Percentiles rank a stretch among this genome's conserved stretches.
Evolutionary conservation across 345 rosid genomes (phyloP).

Genomic region (Hibiscus trionum): DNA sequence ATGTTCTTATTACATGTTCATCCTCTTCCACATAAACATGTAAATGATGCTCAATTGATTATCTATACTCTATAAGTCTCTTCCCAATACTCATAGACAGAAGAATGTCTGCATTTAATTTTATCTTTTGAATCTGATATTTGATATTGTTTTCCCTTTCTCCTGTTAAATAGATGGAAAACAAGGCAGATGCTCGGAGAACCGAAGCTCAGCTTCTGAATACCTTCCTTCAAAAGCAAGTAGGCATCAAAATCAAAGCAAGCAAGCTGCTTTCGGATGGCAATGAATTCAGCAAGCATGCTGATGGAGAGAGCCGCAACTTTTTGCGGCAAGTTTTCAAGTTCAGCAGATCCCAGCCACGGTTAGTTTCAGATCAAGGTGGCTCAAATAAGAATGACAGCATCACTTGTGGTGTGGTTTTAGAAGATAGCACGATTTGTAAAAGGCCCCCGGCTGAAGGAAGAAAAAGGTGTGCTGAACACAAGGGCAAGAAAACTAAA

Average conservation of each 20-base stretch:
- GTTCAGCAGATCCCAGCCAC: slow-evolving; percentile 46
- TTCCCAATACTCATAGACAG: not conserved
- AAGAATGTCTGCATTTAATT: not conserved
- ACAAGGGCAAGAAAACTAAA: slow-evolving; percentile 17
- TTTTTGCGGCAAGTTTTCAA: slow-evolving; percentile 38
- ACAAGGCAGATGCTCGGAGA: slow-evolving; percentile 51
- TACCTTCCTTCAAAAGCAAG: slow-evolving; percentile 35
- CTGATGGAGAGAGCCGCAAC: slow-evolving; percentile 27
- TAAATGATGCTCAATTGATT: too few species aligned
- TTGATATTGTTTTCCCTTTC: not conserved
- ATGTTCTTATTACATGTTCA: slow-evolving; percentile 4
- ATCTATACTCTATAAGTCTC: not conserved
- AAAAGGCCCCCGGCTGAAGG: slow-evolving; percentile 3
- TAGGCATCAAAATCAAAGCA: slow-evolving; percentile 55
- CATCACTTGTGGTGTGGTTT: slow-evolving; percentile 17
- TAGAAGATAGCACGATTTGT: slow-evolving; percentile 10
- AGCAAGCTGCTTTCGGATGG: slow-evolving; percentile 25
- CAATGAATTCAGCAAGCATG: slow-evolving; percentile 11
- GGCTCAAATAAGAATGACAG: slow-evolving; percentile 1
- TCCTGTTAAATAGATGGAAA: slow-evolving; percentile 39
- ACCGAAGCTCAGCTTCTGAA: slow-evolving; percentile 49
- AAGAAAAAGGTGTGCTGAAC: slow-evolving; percentile 13
- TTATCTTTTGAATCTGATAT: not conserved
- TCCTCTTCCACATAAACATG: not conserved
- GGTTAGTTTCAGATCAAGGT: slow-evolving; percentile 25